These are phyloP conservation scores for Whalleya microplaca DNA, from an alignment of 2,329 filamentous ascomycete genomes.

Conservation along the genomic window DNA sequence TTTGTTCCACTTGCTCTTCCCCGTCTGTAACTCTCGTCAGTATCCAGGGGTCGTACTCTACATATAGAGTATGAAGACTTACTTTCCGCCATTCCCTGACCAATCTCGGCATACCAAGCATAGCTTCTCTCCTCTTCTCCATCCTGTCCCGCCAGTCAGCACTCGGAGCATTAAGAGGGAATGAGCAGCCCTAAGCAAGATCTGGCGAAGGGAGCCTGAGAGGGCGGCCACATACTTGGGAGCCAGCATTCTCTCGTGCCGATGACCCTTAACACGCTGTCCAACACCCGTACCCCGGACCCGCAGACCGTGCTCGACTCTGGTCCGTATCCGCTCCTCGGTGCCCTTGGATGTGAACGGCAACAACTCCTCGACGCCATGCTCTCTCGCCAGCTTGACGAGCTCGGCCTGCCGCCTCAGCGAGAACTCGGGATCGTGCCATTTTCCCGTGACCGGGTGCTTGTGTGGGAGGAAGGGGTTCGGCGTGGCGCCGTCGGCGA, in stretches of 20 bases:
- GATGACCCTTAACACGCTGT: conserved; percentile 92
- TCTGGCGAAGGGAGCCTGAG: not conserved
- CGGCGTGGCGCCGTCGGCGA: conserved; percentile 46
- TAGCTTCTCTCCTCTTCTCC: conserved; percentile 87
- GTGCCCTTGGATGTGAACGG: conserved; percentile 78
- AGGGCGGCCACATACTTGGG: conserved; percentile 59
- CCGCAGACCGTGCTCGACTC: conserved; percentile 77
- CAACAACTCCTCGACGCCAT: conserved; percentile 80
- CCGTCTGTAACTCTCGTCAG: conserved; percentile 51
- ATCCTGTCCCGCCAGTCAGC: conserved; percentile 58
- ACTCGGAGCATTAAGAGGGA: conserved; percentile 4
- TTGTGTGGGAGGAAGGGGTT: conserved; percentile 85
- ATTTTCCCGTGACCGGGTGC: conserved; percentile 77
- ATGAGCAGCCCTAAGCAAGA: not conserved
- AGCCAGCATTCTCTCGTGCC: conserved; percentile 86
- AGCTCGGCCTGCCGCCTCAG: conserved; percentile 88
- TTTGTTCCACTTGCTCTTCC: conserved; percentile 59
- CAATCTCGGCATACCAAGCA: conserved; percentile 92
- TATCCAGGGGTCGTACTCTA: conserved; percentile 7
- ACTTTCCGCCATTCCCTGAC: conserved; percentile 94
- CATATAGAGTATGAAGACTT: conserved; percentile 41
- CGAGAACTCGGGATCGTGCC: conserved; percentile 83
- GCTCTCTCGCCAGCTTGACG: conserved; percentile 78
- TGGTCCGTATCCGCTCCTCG: conserved; percentile 68
- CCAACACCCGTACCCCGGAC: conserved; percentile 94